A percentile compares a stretch with the other conserved stretches of the same genome.
Conservation (phyloP, 1,284 basidiomycete genomes). For the Leccinum pseudoinsigne region DNA sequence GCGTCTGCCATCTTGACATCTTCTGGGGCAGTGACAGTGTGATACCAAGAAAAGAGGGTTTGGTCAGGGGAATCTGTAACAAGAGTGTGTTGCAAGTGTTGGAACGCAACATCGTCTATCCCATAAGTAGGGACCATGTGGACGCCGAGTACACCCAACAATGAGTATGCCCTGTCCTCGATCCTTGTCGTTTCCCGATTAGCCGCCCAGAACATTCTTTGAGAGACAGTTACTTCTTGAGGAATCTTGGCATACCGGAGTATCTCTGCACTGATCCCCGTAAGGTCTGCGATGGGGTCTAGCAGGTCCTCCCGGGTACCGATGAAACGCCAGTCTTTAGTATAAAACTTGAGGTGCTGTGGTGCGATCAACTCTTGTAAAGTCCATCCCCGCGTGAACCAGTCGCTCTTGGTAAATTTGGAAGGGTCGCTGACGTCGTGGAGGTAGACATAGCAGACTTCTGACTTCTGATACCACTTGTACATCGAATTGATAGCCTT, state of each 20-base stretch:
- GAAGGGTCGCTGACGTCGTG: slow-evolving; percentile 21
- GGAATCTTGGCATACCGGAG: slow-evolving; percentile 14
- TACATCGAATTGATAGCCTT: slow-evolving; percentile 13
- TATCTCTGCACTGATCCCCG: slow-evolving; percentile 22
- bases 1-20: slow-evolving; percentile 13
- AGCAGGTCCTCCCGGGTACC: slow-evolving; percentile 21
- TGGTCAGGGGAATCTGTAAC: slow-evolving; percentile 24
- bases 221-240: slow-evolving; percentile 19
- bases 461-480: slow-evolving; percentile 26
- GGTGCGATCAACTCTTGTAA: slow-evolving; percentile 31
- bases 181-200: slow-evolving; percentile 18
- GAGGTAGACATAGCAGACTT: slow-evolving; percentile 30
- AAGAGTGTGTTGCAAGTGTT: slow-evolving; percentile 22
- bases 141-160: slow-evolving; percentile 27
- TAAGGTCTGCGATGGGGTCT: slow-evolving; percentile 12
- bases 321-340: slow-evolving; percentile 24
- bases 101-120: slow-evolving; percentile 22
- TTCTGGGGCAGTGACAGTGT: not conserved
- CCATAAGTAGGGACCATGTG: slow-evolving; percentile 25
- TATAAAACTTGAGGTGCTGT: slow-evolving; percentile 24
- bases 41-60: slow-evolving; percentile 31
- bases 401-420: slow-evolving; percentile 24
- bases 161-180: slow-evolving; percentile 31
- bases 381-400: slow-evolving; percentile 33
- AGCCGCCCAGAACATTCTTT: slow-evolving; percentile 29